Conservation (phyloP, 2,329 filamentous ascomycete genomes). For the Exophiala sp. region DNA sequence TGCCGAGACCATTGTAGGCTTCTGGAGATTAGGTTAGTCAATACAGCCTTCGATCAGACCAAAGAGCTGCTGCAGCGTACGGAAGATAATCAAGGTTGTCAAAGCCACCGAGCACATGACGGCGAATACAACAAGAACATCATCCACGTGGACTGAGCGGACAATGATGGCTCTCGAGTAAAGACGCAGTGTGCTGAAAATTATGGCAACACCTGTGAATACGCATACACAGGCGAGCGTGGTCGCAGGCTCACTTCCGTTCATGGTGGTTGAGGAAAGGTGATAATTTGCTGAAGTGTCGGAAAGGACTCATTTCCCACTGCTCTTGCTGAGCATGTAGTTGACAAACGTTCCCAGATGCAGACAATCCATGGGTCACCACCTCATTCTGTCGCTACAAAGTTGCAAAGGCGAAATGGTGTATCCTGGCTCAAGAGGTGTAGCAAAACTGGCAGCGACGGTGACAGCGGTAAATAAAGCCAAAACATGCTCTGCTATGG, state of each 20-base stretch:
- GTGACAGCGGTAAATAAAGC: too few relatives aligned
- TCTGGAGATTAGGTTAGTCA: not conserved
- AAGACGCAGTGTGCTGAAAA: constrained; percentile 22
- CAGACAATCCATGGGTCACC: too few relatives aligned
- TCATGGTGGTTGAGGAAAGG: not conserved
- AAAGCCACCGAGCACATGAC: not conserved
- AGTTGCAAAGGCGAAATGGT: too few relatives aligned
- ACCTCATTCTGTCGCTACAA: too few relatives aligned
- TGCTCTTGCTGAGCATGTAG: too few relatives aligned
- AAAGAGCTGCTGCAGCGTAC: not conserved
- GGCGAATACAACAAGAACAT: not conserved
- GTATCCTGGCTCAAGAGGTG: too few relatives aligned
- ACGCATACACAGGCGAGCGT: not conserved
- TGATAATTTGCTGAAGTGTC: not conserved
- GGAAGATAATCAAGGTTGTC: not conserved
- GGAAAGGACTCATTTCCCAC: too few relatives aligned
- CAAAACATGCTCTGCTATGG: too few relatives aligned
- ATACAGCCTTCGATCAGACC: not conserved
- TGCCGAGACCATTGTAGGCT: constrained; percentile 1
- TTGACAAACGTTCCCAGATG: too few relatives aligned
- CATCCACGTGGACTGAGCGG: not conserved
- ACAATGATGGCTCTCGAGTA: constrained; percentile 18
- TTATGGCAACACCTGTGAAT: not conserved
- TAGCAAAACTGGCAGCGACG: too few relatives aligned
- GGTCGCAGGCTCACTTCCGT: too few relatives aligned